These are phyloP conservation scores for Volvariella surrecta DNA, from an alignment of 1,284 basidiomycete species.

Conservation along the genomic window DNA sequence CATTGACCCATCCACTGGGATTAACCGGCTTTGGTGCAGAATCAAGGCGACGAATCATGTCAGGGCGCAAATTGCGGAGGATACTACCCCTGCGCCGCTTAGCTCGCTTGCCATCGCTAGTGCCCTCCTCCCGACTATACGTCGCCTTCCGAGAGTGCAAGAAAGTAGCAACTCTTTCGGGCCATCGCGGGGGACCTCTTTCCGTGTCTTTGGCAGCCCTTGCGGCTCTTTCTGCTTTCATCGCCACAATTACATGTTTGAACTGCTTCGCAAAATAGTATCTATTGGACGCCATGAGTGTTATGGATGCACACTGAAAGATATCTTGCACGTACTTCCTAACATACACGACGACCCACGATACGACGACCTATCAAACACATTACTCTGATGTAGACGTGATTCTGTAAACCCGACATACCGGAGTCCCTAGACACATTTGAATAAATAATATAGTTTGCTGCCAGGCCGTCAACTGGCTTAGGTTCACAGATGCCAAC, in stretches of 20 bases:
- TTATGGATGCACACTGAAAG: not conserved
- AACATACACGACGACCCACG: slow-evolving; percentile 66
- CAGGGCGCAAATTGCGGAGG: slow-evolving; percentile 43
- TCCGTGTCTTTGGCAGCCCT: slow-evolving; percentile 13
- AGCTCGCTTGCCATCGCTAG: too few species aligned
- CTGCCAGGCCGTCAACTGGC: slow-evolving; percentile 66
- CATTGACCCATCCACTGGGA: slow-evolving; percentile 68
- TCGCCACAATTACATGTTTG: slow-evolving; percentile 37
- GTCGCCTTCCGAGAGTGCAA: slow-evolving; percentile 17
- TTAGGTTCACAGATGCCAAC: slow-evolving; percentile 67
- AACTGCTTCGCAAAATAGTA: slow-evolving; percentile 74
- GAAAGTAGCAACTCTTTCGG: slow-evolving; percentile 23
- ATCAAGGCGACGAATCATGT: slow-evolving; percentile 84
- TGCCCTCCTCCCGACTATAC: too few species aligned
- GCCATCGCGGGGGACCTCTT: slow-evolving; percentile 18
- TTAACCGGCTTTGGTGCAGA: slow-evolving; percentile 76
- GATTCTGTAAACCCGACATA: slow-evolving; percentile 29
- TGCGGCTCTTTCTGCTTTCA: slow-evolving; percentile 14
- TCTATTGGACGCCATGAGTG: slow-evolving; percentile 26
- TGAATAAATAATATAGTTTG: slow-evolving; percentile 67
- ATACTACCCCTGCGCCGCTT: slow-evolving; percentile 12
- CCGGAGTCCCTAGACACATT: slow-evolving; percentile 67
- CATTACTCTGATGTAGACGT: not conserved
- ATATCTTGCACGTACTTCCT: slow-evolving; percentile 37
- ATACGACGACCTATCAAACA: slow-evolving; percentile 47